Base-by-base conservation (phyloP, 306 rosid genomes). In the Astragalus membranaceus region DNA sequence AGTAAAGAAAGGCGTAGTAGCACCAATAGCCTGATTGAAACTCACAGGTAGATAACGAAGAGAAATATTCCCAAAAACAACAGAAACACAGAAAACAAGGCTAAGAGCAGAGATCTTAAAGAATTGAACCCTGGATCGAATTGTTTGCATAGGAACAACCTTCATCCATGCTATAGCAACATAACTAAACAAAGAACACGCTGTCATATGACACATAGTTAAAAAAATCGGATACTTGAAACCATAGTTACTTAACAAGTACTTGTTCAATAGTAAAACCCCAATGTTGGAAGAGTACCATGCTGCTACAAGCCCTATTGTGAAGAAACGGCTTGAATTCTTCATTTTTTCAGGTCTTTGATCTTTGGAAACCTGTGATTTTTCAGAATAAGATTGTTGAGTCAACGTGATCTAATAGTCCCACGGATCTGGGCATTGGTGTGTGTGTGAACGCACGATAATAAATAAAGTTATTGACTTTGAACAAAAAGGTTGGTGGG, bases 261-360 rank as follows among this genome's bases (percentile, higher is more conserved):
- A 95, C 88, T 95, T 95, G 85, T 95, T 95, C 72, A 95, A 85
- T 54, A 95, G 67, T 12, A 95, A 81, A 7, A 95, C 99, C n/a
- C 99, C 99, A 89, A 95, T 95, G 92, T 95, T 95, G 81, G 99
- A 95, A 0, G 95, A 85, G 85, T 95, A 95, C 99, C 99, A 91
- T 2, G 97, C 55, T 4, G 91, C 69, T 2, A 94, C 99, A 15
- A 94, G 90, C 47, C 95, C 95, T 76, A 91, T 70, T 73, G 99
- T 94, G 87, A 91, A 94, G 52, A 94, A 80, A 68, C 97, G 95
- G 71, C 79, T 85, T 29, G 90, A 54, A 35, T 87, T 78, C 89
- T 89, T 94, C 96, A 91, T 91, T 48, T 9, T 54, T 0, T 26
- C 8, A 41, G 43, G 35, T 2, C 36, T 66, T 66, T 15, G 86